These are phyloP conservation scores for Lentinula aciculospora DNA, from an alignment of 768 basidiomycete genomes.

Conservation along the genomic window DNA sequence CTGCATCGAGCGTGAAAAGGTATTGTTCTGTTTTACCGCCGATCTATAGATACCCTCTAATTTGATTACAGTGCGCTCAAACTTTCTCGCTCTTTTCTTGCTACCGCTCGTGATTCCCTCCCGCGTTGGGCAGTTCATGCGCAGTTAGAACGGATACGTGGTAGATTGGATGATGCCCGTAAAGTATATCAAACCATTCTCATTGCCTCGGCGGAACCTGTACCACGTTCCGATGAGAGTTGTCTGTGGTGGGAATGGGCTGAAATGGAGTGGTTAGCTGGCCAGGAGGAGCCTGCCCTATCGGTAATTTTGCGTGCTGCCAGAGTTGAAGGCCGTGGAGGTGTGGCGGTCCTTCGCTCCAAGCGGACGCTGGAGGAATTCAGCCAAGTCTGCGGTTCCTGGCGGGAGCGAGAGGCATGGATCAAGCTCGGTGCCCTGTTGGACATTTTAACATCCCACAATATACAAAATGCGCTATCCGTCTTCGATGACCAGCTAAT, in stretches of 20 bases:
- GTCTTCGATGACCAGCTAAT: constrained; percentile 34
- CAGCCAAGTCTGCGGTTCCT: constrained; percentile 21
- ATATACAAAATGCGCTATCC: constrained; percentile 33
- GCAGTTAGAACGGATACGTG: constrained; percentile 62
- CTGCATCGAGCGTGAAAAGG: constrained; percentile 54
- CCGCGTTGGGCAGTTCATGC: constrained; percentile 74
- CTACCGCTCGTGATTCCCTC: constrained; percentile 49
- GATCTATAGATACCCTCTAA: not conserved
- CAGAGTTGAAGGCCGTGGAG: constrained; percentile 44
- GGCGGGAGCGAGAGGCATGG: constrained; percentile 64
- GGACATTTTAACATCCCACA: constrained; percentile 49
- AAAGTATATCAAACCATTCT: constrained; percentile 74
- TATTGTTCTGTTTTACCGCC: constrained; percentile 18
- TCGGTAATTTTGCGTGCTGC: constrained; percentile 50
- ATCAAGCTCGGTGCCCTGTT: constrained; percentile 58
- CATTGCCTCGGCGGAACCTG: constrained; percentile 33
- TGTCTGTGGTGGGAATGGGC: constrained; percentile 81
- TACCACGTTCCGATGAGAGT: constrained; percentile 29
- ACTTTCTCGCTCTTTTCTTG: constrained; percentile 60
- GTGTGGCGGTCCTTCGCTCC: constrained; percentile 54
- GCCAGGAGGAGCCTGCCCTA: constrained; percentile 42
- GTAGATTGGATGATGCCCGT: constrained; percentile 60
- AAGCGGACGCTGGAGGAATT: constrained; percentile 59
- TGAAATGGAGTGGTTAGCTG: constrained; percentile 74
- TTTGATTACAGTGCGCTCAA: constrained; percentile 50